Conservation (phyloP, 2,329 filamentous ascomycete species). For the Cladosporium sp. region DNA sequence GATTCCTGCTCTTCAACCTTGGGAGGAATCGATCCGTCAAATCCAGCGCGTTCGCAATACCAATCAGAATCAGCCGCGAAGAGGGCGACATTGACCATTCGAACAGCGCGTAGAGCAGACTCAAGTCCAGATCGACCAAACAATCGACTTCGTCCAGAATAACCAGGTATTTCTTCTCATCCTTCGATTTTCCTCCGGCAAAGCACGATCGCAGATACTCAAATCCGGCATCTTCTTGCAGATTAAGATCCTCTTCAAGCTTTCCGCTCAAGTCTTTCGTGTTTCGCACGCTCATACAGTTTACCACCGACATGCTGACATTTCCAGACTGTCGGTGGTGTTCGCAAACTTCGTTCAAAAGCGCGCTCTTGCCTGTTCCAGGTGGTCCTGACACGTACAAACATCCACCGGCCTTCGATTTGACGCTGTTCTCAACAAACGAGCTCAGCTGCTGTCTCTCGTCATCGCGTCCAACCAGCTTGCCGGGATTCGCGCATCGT, state of each 20-base stretch:
- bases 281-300: conserved; percentile 95
- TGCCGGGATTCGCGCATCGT: conserved; percentile 71
- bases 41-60: conserved; percentile 94
- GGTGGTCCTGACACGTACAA: conserved; percentile 95
- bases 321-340: conserved; percentile 54
- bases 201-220: conserved; percentile 72
- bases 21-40: conserved; percentile 93
- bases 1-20: conserved; percentile 85
- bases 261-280: conserved; percentile 83
- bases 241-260: conserved; percentile 69
- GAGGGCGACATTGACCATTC: conserved; percentile 87
- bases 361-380: conserved; percentile 94
- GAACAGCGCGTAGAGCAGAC: conserved; percentile 90
- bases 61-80: conserved; percentile 80
- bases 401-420: conserved; percentile 69
- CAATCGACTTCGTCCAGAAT: conserved; percentile 95
- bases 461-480: conserved; percentile 74
- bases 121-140: conserved; percentile 82
- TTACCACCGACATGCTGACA: conserved; percentile 77
- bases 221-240: conserved; percentile 65
- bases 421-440: conserved; percentile 69
- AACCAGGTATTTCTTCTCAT: conserved; percentile 69
- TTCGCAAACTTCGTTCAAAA: conserved; percentile 73
- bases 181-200: conserved; percentile 57
- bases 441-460: conserved; percentile 65